Percentiles rank a stretch among this genome's conserved stretches.
phyloP scores from a whole-genome alignment of 257 asterid species.

The Primulina tabacum region DNA sequence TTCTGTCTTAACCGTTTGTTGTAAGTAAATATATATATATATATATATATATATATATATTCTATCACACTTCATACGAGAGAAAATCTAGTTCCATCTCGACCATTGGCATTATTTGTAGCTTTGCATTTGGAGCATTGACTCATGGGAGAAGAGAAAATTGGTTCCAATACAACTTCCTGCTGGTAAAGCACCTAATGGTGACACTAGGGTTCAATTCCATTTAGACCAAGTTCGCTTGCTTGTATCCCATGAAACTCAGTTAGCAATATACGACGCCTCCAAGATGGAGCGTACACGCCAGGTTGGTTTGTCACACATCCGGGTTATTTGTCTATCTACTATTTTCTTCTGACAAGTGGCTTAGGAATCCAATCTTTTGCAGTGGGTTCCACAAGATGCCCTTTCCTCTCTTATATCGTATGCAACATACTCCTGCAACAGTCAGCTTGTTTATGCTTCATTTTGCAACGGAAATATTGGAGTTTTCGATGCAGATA shows the following conservation, averaged over 20 bases:
- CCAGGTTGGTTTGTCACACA: slow-evolving; percentile 65
- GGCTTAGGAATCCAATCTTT: slow-evolving; percentile 30
- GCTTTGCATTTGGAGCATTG: slow-evolving; percentile 96
- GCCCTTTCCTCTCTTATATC: slow-evolving; percentile 85
- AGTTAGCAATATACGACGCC: slow-evolving; percentile 79
- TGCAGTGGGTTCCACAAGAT: slow-evolving; percentile 97
- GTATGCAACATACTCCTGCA: slow-evolving; percentile 89
- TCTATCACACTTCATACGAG: background rate
- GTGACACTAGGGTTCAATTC: slow-evolving; percentile 94
- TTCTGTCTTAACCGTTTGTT: background rate
- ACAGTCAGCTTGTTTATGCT: slow-evolving; percentile 83
- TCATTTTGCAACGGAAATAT: slow-evolving; percentile 79
- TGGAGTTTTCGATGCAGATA: slow-evolving; percentile 92
- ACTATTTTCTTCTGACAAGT: background rate
- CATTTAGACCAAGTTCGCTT: slow-evolving; percentile 78
- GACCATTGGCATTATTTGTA: slow-evolving; percentile 26
- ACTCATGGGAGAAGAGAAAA: slow-evolving; percentile 90
- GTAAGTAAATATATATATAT: background rate
- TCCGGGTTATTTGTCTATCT: slow-evolving; percentile 15
- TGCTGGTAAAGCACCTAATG: slow-evolving; percentile 80
- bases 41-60: slow-evolving; percentile 22
- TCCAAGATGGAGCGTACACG: slow-evolving; percentile 89
- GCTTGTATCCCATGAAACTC: slow-evolving; percentile 90
- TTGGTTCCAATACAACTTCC: slow-evolving; percentile 76
- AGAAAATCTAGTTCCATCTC: slow-evolving; percentile 10